phyloP scores from a whole-genome alignment of 495 filamentous ascomycete species.

The Penicillium canariense region DNA sequence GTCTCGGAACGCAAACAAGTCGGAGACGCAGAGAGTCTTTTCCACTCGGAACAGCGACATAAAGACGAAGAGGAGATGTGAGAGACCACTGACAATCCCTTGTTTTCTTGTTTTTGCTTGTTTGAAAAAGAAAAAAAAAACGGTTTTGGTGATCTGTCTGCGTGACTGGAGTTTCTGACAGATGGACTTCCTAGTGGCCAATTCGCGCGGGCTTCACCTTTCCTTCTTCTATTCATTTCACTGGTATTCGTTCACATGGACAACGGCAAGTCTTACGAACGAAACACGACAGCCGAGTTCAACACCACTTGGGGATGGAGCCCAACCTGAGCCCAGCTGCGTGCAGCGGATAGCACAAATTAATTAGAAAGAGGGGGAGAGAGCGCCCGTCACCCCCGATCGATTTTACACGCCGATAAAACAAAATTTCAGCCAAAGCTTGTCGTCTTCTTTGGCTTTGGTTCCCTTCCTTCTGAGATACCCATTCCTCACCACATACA shows the following conservation, averaged over 20 bases:
- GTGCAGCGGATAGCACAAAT: neutral
- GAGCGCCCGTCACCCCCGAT: neutral
- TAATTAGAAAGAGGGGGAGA: neutral
- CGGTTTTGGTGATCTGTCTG: neutral
- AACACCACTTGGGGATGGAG: conserved; percentile 10
- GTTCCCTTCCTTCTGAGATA: conserved; percentile 15
- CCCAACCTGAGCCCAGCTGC: neutral
- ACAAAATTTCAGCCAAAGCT: neutral
- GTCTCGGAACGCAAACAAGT: conserved; percentile 84
- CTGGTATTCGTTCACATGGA: conserved; percentile 3
- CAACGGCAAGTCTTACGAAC: conserved; percentile 3
- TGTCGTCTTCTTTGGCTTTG: neutral
- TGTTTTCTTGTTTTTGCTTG: neutral
- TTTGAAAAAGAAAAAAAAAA: too few species aligned
- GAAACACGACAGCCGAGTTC: conserved; percentile 1
- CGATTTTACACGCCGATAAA: neutral
- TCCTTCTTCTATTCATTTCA: conserved; percentile 4
- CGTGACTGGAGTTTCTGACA: neutral
- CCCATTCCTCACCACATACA: conserved; percentile 12
- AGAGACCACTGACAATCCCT: neutral
- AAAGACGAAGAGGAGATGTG: conserved; percentile 24
- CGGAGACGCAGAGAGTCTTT: conserved; percentile 70
- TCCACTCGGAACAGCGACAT: conserved; percentile 32
- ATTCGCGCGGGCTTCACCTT: conserved; percentile 1
- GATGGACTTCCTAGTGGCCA: neutral